Base-by-base conservation (phyloP, 2,329 filamentous ascomycete genomes). In the Stachybotrys chlorohalonatus region DNA sequence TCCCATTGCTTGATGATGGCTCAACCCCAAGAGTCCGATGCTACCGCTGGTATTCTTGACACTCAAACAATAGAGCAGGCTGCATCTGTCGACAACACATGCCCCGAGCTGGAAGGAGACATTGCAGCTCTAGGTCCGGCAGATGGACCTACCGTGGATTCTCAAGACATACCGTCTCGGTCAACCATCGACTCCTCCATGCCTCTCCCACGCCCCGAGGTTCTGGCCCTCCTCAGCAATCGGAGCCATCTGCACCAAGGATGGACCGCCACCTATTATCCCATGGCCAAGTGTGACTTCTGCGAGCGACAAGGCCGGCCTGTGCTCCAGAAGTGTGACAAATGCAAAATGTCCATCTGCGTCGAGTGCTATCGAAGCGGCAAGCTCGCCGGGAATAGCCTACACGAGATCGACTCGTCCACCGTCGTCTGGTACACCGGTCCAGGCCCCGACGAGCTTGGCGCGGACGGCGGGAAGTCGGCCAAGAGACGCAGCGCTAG, bases 221-320 rank as follows among this genome's bases (percentile, higher is more conserved):
- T 24, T 24, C 24, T 24, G 24, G 24, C 24, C 24, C 24, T 24
- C 24, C 4, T 4, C 24, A 24, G 24, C 24, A 24, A 24, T 24
- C 24, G 24, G 24, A 24, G 24, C 24, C 24, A 24, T 24, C 24
- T 24, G 60, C 50, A 52, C 17, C 32, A 16, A 7, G 60, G 51
- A 65, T 63, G 64, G 53, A 58, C 24, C 51, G 55, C 30, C 54
- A 59, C 49, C 54, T 54, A 24, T 53, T 63, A 8, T 55, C 15
- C 62, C 47, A 66, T 63, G 36, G 61, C 64, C 32, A 64, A 63
- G 49, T 66, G 64, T 48, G 64, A 66, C 50, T 53, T 62, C 49
- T 66, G 64, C 51, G 55, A 59, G 39, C 56, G 32, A 6, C 58
- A 62, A 30, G 55, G 63, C 13, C 59, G 62, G 15, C 61, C 60